A percentile compares a stretch with the other conserved stretches of the same genome.
phyloP scores from a whole-genome alignment of 352 stramenopile genomes.

The Phytopythium oedochilum region DNA sequence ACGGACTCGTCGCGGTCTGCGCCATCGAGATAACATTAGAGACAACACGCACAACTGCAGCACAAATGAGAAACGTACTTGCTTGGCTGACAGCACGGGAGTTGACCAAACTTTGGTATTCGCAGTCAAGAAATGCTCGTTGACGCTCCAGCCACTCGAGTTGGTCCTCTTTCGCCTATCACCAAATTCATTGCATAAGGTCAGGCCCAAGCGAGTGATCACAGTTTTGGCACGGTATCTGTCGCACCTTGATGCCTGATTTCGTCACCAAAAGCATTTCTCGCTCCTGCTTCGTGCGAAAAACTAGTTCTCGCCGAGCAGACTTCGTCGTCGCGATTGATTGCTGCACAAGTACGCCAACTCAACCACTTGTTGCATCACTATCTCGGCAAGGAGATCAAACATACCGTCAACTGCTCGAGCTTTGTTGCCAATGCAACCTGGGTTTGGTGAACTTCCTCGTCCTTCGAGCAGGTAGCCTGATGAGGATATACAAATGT shows the following conservation, averaged over 20 bases:
- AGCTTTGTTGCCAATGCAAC: slow-evolving; percentile 16
- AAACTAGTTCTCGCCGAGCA: slow-evolving; percentile 22
- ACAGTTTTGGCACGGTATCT: no score
- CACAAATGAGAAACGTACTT: slow-evolving; percentile 8
- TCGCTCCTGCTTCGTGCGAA: slow-evolving; percentile 28
- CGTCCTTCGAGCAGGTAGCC: slow-evolving; percentile 26
- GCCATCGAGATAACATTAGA: slow-evolving; percentile 1
- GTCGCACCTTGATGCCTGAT: slow-evolving; percentile 28
- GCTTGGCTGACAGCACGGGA: slow-evolving; percentile 16
- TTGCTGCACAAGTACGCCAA: slow-evolving; percentile 8
- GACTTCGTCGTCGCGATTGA: slow-evolving; percentile 16
- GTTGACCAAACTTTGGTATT: slow-evolving; percentile 17
- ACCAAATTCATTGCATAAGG: no score
- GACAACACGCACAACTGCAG: not conserved
- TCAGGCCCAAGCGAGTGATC: no score
- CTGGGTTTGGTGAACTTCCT: slow-evolving; percentile 15
- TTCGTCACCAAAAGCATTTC: slow-evolving; percentile 24
- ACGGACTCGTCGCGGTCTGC: slow-evolving; percentile 14
- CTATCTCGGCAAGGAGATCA: not conserved
- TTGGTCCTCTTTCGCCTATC: slow-evolving; percentile 31
- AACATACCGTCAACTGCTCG: slow-evolving; percentile 22
- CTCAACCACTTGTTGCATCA: not conserved
- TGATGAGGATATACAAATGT: slow-evolving; percentile 3
- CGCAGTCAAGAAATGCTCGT: slow-evolving; percentile 22
- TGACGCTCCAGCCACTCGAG: slow-evolving; percentile 36